Evolutionary conservation across 2,329 filamentous ascomycete species (phyloP).

Genomic region (Pseudogymnoascus sp.): DNA sequence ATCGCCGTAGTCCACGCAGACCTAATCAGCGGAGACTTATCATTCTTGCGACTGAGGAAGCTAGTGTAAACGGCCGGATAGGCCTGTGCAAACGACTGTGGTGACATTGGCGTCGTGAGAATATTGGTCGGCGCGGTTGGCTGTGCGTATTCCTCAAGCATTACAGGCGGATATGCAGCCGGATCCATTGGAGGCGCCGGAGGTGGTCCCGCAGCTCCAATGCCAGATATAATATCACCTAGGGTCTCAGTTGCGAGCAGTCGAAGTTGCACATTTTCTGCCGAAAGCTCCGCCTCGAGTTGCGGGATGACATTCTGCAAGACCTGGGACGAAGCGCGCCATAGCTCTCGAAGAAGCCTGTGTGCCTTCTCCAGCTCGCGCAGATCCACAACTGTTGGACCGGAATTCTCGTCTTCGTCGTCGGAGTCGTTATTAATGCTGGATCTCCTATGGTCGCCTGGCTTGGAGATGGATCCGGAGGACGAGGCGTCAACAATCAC

Average conservation of each 20-base stretch:
- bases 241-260: conserved; percentile 87
- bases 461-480: conserved; percentile 32
- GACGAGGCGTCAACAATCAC: conserved; percentile 84
- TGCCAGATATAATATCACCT: conserved; percentile 88
- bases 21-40: conserved; percentile 76
- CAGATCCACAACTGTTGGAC: conserved; percentile 73
- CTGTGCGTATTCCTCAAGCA: conserved; percentile 48
- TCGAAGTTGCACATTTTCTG: conserved; percentile 80
- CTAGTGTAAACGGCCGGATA: conserved; percentile 71
- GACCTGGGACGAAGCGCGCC: conserved; percentile 82
- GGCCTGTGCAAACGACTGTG: conserved; percentile 80
- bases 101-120: conserved; percentile 74
- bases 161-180: conserved; percentile 72
- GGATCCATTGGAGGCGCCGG: conserved; percentile 66
- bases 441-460: conserved; percentile 42
- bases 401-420: conserved; percentile 49
- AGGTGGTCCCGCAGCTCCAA: conserved; percentile 82
- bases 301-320: conserved; percentile 91
- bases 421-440: conserved; percentile 50
- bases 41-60: conserved; percentile 76
- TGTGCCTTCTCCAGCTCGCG: conserved; percentile 87
- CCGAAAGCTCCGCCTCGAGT: conserved; percentile 81
- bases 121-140: conserved; percentile 46
- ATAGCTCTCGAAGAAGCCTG: conserved; percentile 79
- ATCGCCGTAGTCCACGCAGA: conserved; percentile 78